Base-by-base conservation (phyloP, 2,329 filamentous ascomycete species). In the Phyllosticta capitalensis region DNA sequence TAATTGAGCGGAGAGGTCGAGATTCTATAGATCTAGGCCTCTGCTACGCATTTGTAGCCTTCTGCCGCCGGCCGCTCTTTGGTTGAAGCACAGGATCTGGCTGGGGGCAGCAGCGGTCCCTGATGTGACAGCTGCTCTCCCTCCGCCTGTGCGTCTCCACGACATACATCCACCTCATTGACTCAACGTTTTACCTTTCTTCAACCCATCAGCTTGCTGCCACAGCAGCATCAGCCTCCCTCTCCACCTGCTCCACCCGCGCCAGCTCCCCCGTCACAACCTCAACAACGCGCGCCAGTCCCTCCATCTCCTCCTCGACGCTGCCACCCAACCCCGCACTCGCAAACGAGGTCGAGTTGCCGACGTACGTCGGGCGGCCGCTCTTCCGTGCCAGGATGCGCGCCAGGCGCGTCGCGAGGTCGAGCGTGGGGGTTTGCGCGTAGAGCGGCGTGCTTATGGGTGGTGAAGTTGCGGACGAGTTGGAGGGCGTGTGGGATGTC, bases 231-330 rank as follows among this genome's bases (percentile, higher is more conserved):
- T 1, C 17, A 14, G 14, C n/a, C 17, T n/a, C 38, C 17, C 38
- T 45, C 14, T 54, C 56, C 50, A 14, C 50, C 52, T 55, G 62
- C 30, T 57, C 64, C 24, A 14, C 50, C 54, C 55, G 62, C 48
- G 55, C 64, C 24, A 87, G 72, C 65, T 83, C 79, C 51, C 76
- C 75, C 69, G 85, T 76, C 14, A 92, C 81, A 53, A 88, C 83
- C 61, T 88, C 82, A 30, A 92, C 84, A 49, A 95, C 84, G 64
- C 81, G 82, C 67, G 83, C 84, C 66, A 96, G 86, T 0, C 88
- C 90, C 69, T 92, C 90, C 85, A 96, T 92, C 76, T 97, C 92
- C 77, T 97, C 94, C 69, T 96, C 92, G 6, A 92, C 84, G 0
- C 85, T 88, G 20, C 90, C 88, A 9, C 90, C 90, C 67, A 30